These are phyloP conservation scores for Diplosphaera chodatii DNA, from an alignment of 139 green algal species.

Conservation along the genomic window DNA sequence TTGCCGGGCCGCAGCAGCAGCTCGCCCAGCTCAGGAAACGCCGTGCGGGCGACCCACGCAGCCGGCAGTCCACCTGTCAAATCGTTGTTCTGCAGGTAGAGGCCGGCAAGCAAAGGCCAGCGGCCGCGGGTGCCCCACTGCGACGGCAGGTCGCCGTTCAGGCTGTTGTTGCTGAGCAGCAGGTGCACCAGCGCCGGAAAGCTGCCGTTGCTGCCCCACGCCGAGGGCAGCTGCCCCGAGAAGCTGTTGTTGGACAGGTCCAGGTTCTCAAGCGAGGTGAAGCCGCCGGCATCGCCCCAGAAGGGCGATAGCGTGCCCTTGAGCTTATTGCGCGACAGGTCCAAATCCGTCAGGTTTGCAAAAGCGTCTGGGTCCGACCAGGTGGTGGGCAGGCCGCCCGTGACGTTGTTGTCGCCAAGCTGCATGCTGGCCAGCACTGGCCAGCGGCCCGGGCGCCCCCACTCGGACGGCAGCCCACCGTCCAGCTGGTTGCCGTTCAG, in stretches of 20 bases:
- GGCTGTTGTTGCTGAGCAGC: slow-evolving; percentile 15
- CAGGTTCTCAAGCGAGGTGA: slow-evolving; percentile 6
- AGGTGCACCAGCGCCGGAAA: slow-evolving; percentile 18
- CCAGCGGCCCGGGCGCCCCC: slow-evolving; percentile 12
- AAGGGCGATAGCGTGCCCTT: slow-evolving; percentile 9
- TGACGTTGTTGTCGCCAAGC: slow-evolving; percentile 23
- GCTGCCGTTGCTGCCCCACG: slow-evolving; percentile 12
- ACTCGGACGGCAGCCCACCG: slow-evolving; percentile 14
- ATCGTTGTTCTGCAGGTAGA: not conserved
- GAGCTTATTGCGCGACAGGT: slow-evolving; percentile 13
- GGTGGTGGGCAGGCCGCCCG: slow-evolving; percentile 3
- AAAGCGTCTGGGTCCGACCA: slow-evolving; percentile 11
- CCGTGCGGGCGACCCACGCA: not conserved
- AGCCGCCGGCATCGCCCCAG: slow-evolving; percentile 1
- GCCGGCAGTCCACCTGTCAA: not conserved
- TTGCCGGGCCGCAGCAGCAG: not conserved
- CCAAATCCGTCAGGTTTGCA: slow-evolving; percentile 8
- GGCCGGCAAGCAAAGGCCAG: not conserved
- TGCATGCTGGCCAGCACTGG: slow-evolving; percentile 17
- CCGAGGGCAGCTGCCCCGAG: slow-evolving; percentile 11
- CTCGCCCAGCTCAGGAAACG: not conserved
- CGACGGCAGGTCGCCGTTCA: slow-evolving; percentile 16
- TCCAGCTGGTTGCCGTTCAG: slow-evolving; percentile 19
- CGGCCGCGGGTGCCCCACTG: slow-evolving; percentile 14
- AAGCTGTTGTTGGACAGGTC: slow-evolving; percentile 26